phyloP scores from a whole-genome alignment of 345 rosid genomes.

The Corchorus capsularis region DNA sequence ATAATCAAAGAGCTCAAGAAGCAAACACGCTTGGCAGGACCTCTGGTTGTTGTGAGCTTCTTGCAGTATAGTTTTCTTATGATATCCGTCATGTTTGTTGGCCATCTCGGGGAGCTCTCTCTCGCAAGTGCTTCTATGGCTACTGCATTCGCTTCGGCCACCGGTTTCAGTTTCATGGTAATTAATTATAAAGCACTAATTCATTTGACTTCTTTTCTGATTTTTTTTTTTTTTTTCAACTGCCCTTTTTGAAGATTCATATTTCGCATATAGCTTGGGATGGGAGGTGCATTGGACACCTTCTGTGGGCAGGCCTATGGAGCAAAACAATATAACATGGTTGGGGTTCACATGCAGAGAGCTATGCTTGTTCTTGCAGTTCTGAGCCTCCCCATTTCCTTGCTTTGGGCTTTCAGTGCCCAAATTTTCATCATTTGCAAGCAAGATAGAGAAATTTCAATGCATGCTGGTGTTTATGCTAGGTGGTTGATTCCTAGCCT shows the following conservation, averaged over 20 bases:
- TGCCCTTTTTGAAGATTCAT: too few relatives aligned
- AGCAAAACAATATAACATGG: constrained; percentile 35
- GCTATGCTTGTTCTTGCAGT: constrained; percentile 36
- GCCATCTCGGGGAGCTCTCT: constrained; percentile 36
- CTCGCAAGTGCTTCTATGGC: constrained; percentile 51
- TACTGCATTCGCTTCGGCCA: constrained; percentile 46
- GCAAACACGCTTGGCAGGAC: constrained; percentile 39
- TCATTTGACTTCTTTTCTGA: too few relatives aligned
- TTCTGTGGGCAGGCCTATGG: constrained; percentile 43
- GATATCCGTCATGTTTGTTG: constrained; percentile 44
- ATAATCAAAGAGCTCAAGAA: constrained; percentile 32
- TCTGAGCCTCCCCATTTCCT: constrained; percentile 34
- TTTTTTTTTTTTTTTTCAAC: too few relatives aligned
- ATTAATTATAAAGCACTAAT: background rate
- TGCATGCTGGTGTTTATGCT: constrained; percentile 30
- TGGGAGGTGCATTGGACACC: constrained; percentile 45
- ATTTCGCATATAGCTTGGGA: constrained; percentile 29
- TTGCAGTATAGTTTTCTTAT: constrained; percentile 34
- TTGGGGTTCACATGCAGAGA: constrained; percentile 39
- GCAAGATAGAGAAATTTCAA: constrained; percentile 31
- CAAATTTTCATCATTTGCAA: constrained; percentile 27
- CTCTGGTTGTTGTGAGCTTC: constrained; percentile 35
- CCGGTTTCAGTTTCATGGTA: constrained; percentile 41
- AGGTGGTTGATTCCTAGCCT: constrained; percentile 36
- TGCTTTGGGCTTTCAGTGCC: constrained; percentile 28